Base-by-base conservation (phyloP, 306 rosid species). In the Gynostemma pentaphyllum region DNA sequence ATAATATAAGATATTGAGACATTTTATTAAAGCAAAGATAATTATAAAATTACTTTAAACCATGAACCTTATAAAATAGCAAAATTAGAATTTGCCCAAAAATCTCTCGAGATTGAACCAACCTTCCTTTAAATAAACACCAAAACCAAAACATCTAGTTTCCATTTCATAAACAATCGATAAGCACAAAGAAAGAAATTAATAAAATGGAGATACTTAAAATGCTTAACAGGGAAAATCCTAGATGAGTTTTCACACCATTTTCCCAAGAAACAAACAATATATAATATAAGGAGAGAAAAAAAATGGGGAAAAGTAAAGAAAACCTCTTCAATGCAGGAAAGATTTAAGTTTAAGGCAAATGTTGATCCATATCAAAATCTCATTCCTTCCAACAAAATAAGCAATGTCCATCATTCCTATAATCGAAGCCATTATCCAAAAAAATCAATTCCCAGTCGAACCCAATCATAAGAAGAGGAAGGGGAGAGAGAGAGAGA, bases 361-460 rank as follows among this genome's bases (percentile, higher is more conserved):
- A 66, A 70, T 83, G 80, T 90, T 90, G 82, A 90, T 87, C 97
- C 97, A 90, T 22, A 81, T 80, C 72, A 90, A 75, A 78, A 90
- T 87, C 86, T 87, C 96, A 69, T 87, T 90, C 78, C 97, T 77
- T 47, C 97, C 96, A 56, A 90, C 97, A 81, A 90, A 90, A 72
- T 90, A 90, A 3, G 87, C 97, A 54, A 87, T 81, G 66, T 90
- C 97, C 97, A 90, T 90, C 78, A 87, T 90, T 9, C 97, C 97
- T 16, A 90, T 90, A 63, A 74, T 90, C 26, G 87, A 74, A 66
- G 96, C 96, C 97, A 90, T 90, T 75, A 64, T 39, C 52, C 71
- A 48, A 28, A 42, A 36, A n/a, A n/a, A n/a, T n/a, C n/a, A n/a
- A n/a, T n/a, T n/a, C n/a, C n/a, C n/a, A n/a, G n/a, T n/a, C n/a